phyloP scores from a whole-genome alignment of 352 stramenopile genomes.

The Globisporangium megalacanthum region DNA sequence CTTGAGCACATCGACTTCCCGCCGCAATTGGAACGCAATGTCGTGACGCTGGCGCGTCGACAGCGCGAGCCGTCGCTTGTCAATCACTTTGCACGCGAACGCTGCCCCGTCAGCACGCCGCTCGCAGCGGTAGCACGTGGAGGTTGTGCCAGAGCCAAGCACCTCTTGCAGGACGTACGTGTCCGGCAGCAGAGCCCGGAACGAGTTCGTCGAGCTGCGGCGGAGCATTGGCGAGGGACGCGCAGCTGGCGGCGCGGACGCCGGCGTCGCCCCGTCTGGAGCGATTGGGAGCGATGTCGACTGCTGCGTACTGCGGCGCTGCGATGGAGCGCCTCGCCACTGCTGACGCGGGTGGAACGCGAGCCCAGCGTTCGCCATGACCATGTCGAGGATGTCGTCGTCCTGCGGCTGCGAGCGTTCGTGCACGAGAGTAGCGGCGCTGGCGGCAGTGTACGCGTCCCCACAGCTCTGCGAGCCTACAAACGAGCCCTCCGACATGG shows the following conservation, averaged over 20 bases:
- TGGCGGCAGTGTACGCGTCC: background rate
- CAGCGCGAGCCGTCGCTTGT: slow-evolving; percentile 52
- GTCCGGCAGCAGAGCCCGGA: slow-evolving; percentile 31
- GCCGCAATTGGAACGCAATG: slow-evolving; percentile 50
- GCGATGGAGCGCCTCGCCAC: slow-evolving; percentile 3
- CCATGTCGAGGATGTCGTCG: slow-evolving; percentile 25
- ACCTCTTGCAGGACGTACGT: slow-evolving; percentile 58
- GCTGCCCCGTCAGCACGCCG: slow-evolving; percentile 32
- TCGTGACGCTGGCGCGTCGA: slow-evolving; percentile 42
- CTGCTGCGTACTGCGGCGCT: no score
- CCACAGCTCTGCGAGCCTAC: slow-evolving; percentile 9
- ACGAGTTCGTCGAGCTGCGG: slow-evolving; percentile 17
- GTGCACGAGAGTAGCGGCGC: background rate
- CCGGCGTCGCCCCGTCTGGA: background rate
- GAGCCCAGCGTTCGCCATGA: slow-evolving; percentile 19
- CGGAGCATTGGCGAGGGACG: slow-evolving; percentile 4
- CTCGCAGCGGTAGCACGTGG: slow-evolving; percentile 59
- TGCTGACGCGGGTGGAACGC: slow-evolving; percentile 12
- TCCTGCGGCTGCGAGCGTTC: slow-evolving; percentile 11
- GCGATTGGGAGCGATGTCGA: slow-evolving; percentile 2
- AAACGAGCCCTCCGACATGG: slow-evolving; percentile 47
- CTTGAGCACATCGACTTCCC: slow-evolving; percentile 60
- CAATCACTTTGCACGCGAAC: slow-evolving; percentile 79
- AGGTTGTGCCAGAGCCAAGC: slow-evolving; percentile 61
- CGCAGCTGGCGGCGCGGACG: background rate